phyloP scores from a whole-genome alignment of 306 rosid species.

The Acmispon strigosus region DNA sequence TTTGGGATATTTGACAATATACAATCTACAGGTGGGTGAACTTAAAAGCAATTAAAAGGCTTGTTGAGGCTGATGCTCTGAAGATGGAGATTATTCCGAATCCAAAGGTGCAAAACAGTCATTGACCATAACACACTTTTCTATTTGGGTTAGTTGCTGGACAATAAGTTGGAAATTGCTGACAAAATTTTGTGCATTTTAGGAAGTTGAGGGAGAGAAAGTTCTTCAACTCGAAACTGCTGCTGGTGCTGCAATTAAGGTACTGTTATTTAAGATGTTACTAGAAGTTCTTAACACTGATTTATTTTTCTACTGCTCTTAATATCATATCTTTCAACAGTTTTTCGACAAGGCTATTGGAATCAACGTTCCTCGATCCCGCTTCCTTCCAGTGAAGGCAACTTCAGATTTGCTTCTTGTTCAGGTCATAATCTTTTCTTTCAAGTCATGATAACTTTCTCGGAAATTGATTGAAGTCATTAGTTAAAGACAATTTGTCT shows the following conservation, averaged over 20 bases:
- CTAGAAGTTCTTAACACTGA: not conserved
- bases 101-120: constrained; percentile 63
- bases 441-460: not conserved
- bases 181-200: constrained; percentile 15
- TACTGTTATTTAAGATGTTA: constrained; percentile 18
- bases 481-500: not conserved
- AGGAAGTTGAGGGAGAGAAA: constrained; percentile 90
- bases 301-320: not conserved
- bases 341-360: constrained; percentile 80
- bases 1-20: constrained; percentile 23
- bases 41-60: constrained; percentile 84
- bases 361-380: constrained; percentile 78
- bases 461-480: not conserved
- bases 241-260: constrained; percentile 96
- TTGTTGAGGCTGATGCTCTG: constrained; percentile 82
- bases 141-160: not conserved
- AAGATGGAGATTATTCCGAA: constrained; percentile 98
- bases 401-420: constrained; percentile 95
- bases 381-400: constrained; percentile 92
- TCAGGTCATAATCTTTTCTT: constrained; percentile 41
- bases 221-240: constrained; percentile 96
- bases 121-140: not conserved
- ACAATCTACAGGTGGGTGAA: constrained; percentile 79
- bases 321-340: constrained; percentile 29
- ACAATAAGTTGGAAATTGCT: constrained; percentile 6